phyloP scores from a whole-genome alignment of 371 early-diverging fungal genomes.

The Mortierella sp. region DNA sequence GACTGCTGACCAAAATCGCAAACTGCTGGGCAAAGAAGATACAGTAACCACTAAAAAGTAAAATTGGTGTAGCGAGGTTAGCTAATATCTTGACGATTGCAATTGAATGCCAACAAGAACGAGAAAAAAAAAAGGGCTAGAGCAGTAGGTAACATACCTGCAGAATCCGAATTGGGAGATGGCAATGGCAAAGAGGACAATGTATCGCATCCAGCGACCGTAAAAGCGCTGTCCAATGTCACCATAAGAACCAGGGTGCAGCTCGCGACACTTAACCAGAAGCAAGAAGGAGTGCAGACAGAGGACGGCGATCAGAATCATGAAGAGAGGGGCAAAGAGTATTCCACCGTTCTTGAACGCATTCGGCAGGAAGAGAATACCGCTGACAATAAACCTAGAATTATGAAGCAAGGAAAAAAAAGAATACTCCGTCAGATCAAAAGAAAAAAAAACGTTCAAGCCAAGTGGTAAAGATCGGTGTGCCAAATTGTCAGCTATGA shows the following conservation, averaged over 20 bases:
- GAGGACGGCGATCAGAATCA: slow-evolving; percentile 74
- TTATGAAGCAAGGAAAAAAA: neutral
- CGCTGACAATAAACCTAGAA: slow-evolving; percentile 83
- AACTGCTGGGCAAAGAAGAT: slow-evolving; percentile 56
- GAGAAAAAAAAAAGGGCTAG: slow-evolving; percentile 26
- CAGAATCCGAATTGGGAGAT: slow-evolving; percentile 92
- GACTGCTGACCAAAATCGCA: slow-evolving; percentile 49
- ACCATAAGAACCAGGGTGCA: slow-evolving; percentile 87
- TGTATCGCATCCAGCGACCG: slow-evolving; percentile 82
- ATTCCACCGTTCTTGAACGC: slow-evolving; percentile 89
- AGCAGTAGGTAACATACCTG: slow-evolving; percentile 78
- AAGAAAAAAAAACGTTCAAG: neutral
- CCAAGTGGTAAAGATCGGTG: neutral
- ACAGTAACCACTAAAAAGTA: slow-evolving; percentile 36
- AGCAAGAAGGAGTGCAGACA: slow-evolving; percentile 79
- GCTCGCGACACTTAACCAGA: slow-evolving; percentile 74
- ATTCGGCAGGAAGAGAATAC: slow-evolving; percentile 84
- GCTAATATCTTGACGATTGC: too few relatives aligned
- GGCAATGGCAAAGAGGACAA: slow-evolving; percentile 87
- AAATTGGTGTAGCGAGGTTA: neutral
- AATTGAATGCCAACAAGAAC: slow-evolving; percentile 19
- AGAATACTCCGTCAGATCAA: neutral
- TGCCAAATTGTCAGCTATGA: neutral
- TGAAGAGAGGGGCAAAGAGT: slow-evolving; percentile 72
- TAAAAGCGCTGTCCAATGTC: slow-evolving; percentile 90